These are phyloP conservation scores for Globisporangium megalacanthum DNA, from an alignment of 352 stramenopile genomes.

Conservation along the genomic window DNA sequence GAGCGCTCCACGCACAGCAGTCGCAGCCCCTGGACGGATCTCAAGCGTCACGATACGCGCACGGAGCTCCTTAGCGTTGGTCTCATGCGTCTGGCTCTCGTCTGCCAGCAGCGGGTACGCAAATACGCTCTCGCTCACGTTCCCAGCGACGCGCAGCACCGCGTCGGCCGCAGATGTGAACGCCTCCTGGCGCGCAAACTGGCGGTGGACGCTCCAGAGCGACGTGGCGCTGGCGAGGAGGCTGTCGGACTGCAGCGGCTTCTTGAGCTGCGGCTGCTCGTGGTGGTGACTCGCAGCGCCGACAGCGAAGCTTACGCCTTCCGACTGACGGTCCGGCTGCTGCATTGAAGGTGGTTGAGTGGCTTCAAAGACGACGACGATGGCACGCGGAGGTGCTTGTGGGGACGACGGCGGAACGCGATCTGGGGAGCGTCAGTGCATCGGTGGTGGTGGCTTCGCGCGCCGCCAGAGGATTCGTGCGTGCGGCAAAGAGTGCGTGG, in stretches of 20 bases:
- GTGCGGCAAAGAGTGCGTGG: too few relatives aligned
- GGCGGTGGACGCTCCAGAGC: slow-evolving; percentile 26
- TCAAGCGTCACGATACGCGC: slow-evolving; percentile 60
- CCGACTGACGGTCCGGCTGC: slow-evolving; percentile 24
- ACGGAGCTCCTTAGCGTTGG: slow-evolving; percentile 19
- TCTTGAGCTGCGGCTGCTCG: slow-evolving; percentile 13
- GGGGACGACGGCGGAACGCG: not conserved
- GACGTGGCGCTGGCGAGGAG: slow-evolving; percentile 6
- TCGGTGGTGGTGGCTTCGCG: too few relatives aligned
- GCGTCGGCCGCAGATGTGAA: slow-evolving; percentile 56
- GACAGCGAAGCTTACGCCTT: slow-evolving; percentile 19
- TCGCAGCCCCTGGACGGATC: slow-evolving; percentile 47
- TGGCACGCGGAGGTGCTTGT: not conserved
- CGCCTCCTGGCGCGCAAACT: slow-evolving; percentile 31
- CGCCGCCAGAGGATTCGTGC: too few relatives aligned
- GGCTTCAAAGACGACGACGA: not conserved
- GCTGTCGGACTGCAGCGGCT: slow-evolving; percentile 1
- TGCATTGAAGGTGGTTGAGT: slow-evolving; percentile 8
- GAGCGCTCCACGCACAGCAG: slow-evolving; percentile 54
- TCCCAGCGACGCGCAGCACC: slow-evolving; percentile 49
- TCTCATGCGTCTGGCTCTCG: slow-evolving; percentile 6
- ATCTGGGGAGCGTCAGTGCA: not conserved
- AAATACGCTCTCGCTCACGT: slow-evolving; percentile 62
- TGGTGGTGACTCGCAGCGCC: slow-evolving; percentile 15
- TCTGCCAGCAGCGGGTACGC: slow-evolving; percentile 45